These are phyloP conservation scores for Areca catechu DNA, from an alignment of 176 grass and related monocot genomes.

Conservation along the genomic window DNA sequence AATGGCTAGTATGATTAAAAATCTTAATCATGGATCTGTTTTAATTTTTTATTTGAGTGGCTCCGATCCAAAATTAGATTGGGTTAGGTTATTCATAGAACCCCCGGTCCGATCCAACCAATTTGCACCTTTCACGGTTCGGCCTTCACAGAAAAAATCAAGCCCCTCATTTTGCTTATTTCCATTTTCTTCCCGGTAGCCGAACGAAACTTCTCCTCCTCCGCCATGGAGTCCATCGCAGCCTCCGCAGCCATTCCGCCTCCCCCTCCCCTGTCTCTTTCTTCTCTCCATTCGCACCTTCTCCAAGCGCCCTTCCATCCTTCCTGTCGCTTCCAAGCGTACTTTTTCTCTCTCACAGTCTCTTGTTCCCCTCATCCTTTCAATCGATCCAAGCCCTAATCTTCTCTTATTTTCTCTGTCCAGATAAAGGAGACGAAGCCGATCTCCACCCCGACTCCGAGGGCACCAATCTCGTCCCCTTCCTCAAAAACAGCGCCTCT, in stretches of 20 bases:
- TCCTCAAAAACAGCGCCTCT: slow-evolving; percentile 17
- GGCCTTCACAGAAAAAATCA: no score
- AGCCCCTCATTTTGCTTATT: no score
- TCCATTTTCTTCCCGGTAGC: no score
- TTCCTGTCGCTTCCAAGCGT: slow-evolving; percentile 60
- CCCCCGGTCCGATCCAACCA: no score
- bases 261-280: slow-evolving; percentile 31
- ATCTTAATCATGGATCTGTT: no score
- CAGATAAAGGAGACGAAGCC: slow-evolving; percentile 4
- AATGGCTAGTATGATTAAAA: no score
- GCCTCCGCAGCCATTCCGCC: slow-evolving; percentile 25
- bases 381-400: neutral
- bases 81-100: no score
- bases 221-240: slow-evolving; percentile 68
- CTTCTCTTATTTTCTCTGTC: neutral
- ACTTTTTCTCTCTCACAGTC: neutral
- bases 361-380: neutral
- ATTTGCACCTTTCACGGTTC: no score
- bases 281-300: slow-evolving; percentile 15
- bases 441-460: slow-evolving; percentile 14
- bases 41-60: no score
- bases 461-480: slow-evolving; percentile 35
- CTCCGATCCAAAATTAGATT: no score
- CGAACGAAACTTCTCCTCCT: neutral
- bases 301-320: slow-evolving; percentile 25